phyloP scores from a whole-genome alignment of 192 early-diverging fungal genomes.

The Coemansia sp. region DNA sequence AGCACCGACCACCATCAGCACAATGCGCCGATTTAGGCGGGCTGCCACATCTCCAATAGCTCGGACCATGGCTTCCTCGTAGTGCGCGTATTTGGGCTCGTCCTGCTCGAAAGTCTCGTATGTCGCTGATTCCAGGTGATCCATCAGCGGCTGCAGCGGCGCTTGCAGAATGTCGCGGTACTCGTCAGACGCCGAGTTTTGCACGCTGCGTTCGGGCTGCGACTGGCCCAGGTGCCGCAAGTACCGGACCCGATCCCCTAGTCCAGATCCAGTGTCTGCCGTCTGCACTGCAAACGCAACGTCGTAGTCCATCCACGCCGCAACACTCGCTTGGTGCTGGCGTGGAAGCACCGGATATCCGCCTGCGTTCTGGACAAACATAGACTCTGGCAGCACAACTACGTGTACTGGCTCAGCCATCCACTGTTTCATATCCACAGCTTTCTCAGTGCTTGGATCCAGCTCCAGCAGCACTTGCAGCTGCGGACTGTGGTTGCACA shows the following conservation, averaged over 20 bases:
- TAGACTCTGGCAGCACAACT: conserved; percentile 66
- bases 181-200: conserved; percentile 56
- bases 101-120: conserved; percentile 98
- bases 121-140: conserved; percentile 89
- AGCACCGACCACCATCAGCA: conserved; percentile 92
- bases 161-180: conserved; percentile 91
- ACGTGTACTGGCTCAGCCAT: conserved; percentile 82
- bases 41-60: conserved; percentile 57
- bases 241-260: conserved; percentile 60
- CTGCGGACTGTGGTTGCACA: conserved; percentile 68
- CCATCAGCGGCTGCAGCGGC: conserved; percentile 88
- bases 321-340: conserved; percentile 61
- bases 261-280: neutral
- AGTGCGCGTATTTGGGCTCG: conserved; percentile 89
- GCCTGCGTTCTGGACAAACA: conserved; percentile 77
- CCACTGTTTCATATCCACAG: conserved; percentile 58
- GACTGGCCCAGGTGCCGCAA: conserved; percentile 68
- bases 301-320: conserved; percentile 31
- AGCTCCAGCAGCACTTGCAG: conserved; percentile 60
- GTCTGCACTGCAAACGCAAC: conserved; percentile 30
- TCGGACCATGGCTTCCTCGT: conserved; percentile 70
- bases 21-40: conserved; percentile 11
- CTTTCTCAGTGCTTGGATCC: conserved; percentile 49
- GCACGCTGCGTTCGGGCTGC: conserved; percentile 57
- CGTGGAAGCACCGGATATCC: conserved; percentile 89